A percentile compares a stretch with the other conserved stretches of the same genome.
These are phyloP conservation scores for Alternaria sp. DNA, from an alignment of 2,329 filamentous ascomycete species.

Conservation along the genomic window DNA sequence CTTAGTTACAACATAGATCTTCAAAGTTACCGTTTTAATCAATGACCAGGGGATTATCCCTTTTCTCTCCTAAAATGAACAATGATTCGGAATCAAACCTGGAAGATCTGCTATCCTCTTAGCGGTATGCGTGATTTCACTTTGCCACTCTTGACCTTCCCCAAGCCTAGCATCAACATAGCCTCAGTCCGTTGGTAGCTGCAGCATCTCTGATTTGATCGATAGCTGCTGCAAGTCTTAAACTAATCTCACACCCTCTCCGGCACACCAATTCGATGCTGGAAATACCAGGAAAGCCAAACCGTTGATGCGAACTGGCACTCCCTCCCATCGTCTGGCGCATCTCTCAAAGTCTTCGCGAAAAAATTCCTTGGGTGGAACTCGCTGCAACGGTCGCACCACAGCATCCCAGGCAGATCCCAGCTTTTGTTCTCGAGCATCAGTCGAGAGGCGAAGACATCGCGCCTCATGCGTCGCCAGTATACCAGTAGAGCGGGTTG, in stretches of 20 bases:
- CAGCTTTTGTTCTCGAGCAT: neutral
- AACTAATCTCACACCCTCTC: neutral
- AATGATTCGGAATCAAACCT: too few species aligned
- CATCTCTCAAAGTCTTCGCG: neutral
- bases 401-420: neutral
- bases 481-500: neutral
- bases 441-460: neutral
- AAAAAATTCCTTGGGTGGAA: neutral
- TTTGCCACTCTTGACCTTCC: too few species aligned
- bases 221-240: accelerated
- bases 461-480: neutral
- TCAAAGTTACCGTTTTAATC: too few species aligned
- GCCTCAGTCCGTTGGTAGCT: too few species aligned
- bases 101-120: too few species aligned
- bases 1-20: too few species aligned
- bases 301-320: neutral
- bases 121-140: too few species aligned
- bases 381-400: neutral
- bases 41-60: too few species aligned
- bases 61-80: too few species aligned
- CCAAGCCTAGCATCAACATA: too few species aligned
- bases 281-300: neutral
- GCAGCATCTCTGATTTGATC: too few species aligned
- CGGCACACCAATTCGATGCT: neutral
- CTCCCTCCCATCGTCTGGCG: neutral